phyloP scores from a whole-genome alignment of 164 flowering plant genomes.

The Litsea cubeba region DNA sequence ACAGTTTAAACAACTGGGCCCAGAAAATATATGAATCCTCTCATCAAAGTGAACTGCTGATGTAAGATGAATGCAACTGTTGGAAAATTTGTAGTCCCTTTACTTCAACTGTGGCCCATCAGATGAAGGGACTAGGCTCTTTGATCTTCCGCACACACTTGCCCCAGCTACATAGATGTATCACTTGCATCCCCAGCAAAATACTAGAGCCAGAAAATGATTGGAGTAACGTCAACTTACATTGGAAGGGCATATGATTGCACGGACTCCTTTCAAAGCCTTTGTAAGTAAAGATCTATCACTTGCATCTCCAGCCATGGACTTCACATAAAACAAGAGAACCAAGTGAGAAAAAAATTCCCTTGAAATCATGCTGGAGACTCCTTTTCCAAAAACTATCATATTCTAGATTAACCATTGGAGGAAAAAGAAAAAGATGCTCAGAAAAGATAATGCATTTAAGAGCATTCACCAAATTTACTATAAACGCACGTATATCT shows the following conservation, averaged over 20 bases:
- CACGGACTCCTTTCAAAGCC: conserved; percentile 73
- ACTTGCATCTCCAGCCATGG: conserved; percentile 55
- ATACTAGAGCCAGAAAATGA: background rate
- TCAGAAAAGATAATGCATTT: background rate
- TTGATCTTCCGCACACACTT: no score
- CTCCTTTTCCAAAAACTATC: background rate
- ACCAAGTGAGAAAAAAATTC: background rate
- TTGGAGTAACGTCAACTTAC: conserved; percentile 33
- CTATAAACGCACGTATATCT: background rate
- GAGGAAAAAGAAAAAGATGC: no score
- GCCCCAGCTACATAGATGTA: no score
- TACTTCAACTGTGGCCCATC: no score
- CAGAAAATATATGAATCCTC: no score
- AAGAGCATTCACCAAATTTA: background rate
- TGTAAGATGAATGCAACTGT: no score
- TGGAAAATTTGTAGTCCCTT: no score
- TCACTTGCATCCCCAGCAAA: no score
- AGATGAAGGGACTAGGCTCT: no score
- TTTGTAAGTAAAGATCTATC: conserved; percentile 44
- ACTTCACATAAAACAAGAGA: conserved; percentile 32
- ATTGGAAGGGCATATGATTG: conserved; percentile 69
- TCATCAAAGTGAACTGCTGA: no score
- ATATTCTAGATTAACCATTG: no score
- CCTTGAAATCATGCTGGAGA: background rate
- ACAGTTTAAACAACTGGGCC: no score